Percentiles rank a stretch among this genome's conserved stretches.
These are phyloP conservation scores for Aciculoconidium aculeatum DNA, from an alignment of 805 yeast genomes.

Conservation along the genomic window DNA sequence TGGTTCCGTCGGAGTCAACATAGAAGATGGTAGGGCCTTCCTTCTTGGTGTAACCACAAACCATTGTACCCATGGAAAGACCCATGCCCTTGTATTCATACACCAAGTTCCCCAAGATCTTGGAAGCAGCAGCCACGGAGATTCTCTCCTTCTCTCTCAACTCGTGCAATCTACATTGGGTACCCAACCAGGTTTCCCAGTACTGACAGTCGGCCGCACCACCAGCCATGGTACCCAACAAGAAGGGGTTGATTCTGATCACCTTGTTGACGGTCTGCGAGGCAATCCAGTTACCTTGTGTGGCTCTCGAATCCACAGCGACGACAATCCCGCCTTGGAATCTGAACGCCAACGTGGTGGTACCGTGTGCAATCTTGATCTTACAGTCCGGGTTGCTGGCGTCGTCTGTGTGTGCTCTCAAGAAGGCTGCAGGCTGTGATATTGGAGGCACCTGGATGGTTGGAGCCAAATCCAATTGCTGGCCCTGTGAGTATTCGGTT, in stretches of 20 bases:
- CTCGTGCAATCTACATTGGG: constrained; percentile 94
- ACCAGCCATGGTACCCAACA: constrained; percentile 98
- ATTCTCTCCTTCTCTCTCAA: constrained; percentile 91
- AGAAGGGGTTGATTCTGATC: constrained; percentile 89
- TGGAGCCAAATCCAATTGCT: constrained; percentile 46
- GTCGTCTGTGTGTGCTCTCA: constrained; percentile 98
- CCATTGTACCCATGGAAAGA: constrained; percentile 98
- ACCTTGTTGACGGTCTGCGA: constrained; percentile 97
- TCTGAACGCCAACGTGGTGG: constrained; percentile 96
- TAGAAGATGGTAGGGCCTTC: constrained; percentile 95
- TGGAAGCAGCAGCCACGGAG: constrained; percentile 94
- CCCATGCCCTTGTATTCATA: constrained; percentile 97
- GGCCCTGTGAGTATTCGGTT: constrained; percentile 12
- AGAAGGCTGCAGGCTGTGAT: constrained; percentile 82
- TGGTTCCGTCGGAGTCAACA: constrained; percentile 95
- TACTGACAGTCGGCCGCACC: constrained; percentile 99
- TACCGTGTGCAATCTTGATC: constrained; percentile 96
- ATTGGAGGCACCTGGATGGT: constrained; percentile 72
- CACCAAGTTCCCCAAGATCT: constrained; percentile 83
- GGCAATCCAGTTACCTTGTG: constrained; percentile 97
- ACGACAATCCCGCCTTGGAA: constrained; percentile 93
- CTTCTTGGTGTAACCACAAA: constrained; percentile 92
- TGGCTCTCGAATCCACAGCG: constrained; percentile 97
- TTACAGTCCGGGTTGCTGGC: constrained; percentile 87
- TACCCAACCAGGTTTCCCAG: constrained; percentile 99